Conservation (phyloP, 2,329 filamentous ascomycete genomes). For the Paracamarosporium sp. region DNA sequence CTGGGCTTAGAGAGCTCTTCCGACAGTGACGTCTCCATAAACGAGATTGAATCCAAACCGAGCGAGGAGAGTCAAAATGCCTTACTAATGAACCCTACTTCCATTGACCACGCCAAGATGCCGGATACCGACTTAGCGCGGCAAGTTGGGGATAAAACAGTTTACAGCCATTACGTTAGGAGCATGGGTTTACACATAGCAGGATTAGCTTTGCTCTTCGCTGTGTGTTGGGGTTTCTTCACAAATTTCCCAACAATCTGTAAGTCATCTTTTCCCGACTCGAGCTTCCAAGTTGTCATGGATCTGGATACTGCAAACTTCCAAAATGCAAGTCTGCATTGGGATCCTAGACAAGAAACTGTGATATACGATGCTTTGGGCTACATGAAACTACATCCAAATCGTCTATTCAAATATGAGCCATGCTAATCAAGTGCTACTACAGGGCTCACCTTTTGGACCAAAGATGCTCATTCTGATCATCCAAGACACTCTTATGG, state of each 20-base stretch:
- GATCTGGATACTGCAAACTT: too few relatives aligned
- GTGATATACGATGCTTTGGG: too few relatives aligned
- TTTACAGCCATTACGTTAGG: conserved; percentile 20
- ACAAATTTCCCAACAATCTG: conserved; percentile 19
- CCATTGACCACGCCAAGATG: neutral
- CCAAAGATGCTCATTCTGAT: conserved; percentile 6
- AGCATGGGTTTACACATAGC: conserved; percentile 14
- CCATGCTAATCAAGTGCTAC: neutral
- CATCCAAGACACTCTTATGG: conserved; percentile 5
- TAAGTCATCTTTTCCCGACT: neutral
- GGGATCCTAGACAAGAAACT: too few relatives aligned
- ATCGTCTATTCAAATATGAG: too few relatives aligned
- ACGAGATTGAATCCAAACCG: neutral
- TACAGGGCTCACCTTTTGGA: conserved; percentile 18
- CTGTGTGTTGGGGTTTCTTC: conserved; percentile 17
- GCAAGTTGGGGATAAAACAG: conserved; percentile 16
- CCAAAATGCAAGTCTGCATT: too few relatives aligned
- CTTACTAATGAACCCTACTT: neutral
- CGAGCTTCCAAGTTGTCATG: neutral
- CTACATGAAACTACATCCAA: too few relatives aligned
- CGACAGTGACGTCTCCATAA: neutral
- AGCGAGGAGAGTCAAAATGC: neutral
- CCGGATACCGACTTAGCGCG: conserved; percentile 3
- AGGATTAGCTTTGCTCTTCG: conserved; percentile 5
- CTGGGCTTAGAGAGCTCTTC: conserved; percentile 3